Conservation (phyloP, 805 yeast genomes). For the Ogataea nitratoaversa region DNA sequence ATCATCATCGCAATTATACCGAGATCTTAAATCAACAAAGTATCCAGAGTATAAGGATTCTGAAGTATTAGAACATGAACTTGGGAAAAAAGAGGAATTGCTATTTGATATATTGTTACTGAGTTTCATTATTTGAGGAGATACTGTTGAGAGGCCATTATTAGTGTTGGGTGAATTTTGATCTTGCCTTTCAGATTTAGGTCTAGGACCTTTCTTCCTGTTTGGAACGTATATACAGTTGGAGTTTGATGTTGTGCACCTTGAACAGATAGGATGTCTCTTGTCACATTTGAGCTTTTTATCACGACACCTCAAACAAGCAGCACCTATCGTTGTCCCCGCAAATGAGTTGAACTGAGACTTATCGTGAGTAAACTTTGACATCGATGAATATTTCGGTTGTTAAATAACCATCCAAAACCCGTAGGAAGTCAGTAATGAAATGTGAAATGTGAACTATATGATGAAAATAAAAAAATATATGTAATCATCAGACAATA, state of each 20-base stretch:
- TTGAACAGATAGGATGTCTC: constrained; percentile 20
- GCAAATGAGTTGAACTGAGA: not conserved
- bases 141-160: no score
- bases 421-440: no score
- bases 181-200: not conserved
- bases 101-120: no score
- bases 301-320: constrained; percentile 28
- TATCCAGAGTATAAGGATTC: not conserved
- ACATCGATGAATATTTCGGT: no score
- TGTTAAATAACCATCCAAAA: no score
- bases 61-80: not conserved
- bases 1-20: constrained; percentile 3
- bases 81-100: no score
- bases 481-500: no score
- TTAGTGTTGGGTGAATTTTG: no score
- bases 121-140: no score
- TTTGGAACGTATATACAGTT: constrained; percentile 24
- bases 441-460: no score
- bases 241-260: constrained; percentile 16
- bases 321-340: constrained; percentile 4
- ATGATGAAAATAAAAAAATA: no score
- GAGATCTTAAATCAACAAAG: not conserved
- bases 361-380: no score
- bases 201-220: constrained; percentile 31
- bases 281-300: constrained; percentile 31